Conservation (phyloP, 805 yeast genomes). For the Candida caryicola region DNA sequence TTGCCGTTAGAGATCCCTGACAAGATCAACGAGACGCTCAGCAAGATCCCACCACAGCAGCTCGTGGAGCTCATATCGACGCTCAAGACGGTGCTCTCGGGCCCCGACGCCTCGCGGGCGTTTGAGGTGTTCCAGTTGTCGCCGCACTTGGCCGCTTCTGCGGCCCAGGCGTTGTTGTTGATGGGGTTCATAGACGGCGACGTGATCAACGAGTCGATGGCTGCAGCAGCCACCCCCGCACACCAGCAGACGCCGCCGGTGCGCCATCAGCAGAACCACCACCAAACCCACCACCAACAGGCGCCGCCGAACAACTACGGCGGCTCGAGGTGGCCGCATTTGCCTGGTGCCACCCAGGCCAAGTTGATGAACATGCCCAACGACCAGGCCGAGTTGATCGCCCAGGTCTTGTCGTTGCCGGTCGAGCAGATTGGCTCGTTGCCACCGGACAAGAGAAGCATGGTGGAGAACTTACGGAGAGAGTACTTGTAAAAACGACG, state of each 20-base stretch:
- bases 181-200: constrained; percentile 75
- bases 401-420: constrained; percentile 50
- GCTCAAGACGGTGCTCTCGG: constrained; percentile 53
- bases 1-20: constrained; percentile 52
- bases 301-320: constrained; percentile 8
- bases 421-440: constrained; percentile 48
- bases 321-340: constrained; percentile 38
- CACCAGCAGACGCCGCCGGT: constrained; percentile 15
- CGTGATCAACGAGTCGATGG: constrained; percentile 60
- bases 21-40: constrained; percentile 57
- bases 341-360: constrained; percentile 47
- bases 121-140: constrained; percentile 51
- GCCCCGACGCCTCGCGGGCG: constrained; percentile 50
- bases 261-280: constrained; percentile 12
- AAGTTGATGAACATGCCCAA: constrained; percentile 52
- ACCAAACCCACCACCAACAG: constrained; percentile 12
- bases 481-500: constrained; percentile 52
- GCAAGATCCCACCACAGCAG: constrained; percentile 67
- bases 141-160: constrained; percentile 59
- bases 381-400: constrained; percentile 56
- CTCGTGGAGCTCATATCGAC: constrained; percentile 67
- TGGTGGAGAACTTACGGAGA: constrained; percentile 53
- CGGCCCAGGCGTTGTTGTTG: constrained; percentile 69
- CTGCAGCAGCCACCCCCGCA: constrained; percentile 19
- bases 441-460: constrained; percentile 50